Conservation (phyloP, 805 yeast genomes). For the Saturnispora dispora region DNA sequence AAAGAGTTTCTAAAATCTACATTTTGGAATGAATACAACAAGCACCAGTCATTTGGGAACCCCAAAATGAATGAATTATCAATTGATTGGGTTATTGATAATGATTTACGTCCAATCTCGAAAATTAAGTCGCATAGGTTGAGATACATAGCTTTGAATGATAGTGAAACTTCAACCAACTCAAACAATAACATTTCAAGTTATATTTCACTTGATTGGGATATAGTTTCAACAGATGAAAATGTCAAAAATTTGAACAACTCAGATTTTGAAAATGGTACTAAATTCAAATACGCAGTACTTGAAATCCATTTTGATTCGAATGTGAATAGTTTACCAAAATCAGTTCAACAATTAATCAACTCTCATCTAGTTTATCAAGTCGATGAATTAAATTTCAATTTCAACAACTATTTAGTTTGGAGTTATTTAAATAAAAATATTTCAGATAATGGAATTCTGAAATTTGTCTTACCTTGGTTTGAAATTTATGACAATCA, state of each 20-base stretch:
- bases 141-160: constrained; percentile 20
- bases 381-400: constrained; percentile 31
- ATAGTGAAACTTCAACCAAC: neutral
- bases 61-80: constrained; percentile 26
- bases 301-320: constrained; percentile 40
- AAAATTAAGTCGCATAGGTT: constrained; percentile 20
- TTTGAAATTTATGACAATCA: constrained; percentile 19
- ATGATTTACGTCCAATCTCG: constrained; percentile 22
- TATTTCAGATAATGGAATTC: constrained; percentile 18
- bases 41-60: constrained; percentile 20
- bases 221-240: constrained; percentile 14
- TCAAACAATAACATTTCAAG: constrained; percentile 19
- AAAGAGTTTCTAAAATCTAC: constrained; percentile 9
- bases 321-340: constrained; percentile 26
- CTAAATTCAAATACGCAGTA: constrained; percentile 39
- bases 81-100: constrained; percentile 26
- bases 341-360: constrained; percentile 31
- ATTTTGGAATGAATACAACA: constrained; percentile 17
- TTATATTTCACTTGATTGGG: constrained; percentile 26
- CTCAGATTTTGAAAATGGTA: constrained; percentile 10
- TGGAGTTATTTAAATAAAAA: constrained; percentile 17
- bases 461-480: constrained; percentile 27
- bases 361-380: constrained; percentile 41
- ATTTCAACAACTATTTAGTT: constrained; percentile 25
- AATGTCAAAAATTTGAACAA: constrained; percentile 1